Evolutionary conservation across 139 green algal genomes (phyloP), one percentile per base, ranked within the genome.

Genomic region (Coelastrella sp.): DNA sequence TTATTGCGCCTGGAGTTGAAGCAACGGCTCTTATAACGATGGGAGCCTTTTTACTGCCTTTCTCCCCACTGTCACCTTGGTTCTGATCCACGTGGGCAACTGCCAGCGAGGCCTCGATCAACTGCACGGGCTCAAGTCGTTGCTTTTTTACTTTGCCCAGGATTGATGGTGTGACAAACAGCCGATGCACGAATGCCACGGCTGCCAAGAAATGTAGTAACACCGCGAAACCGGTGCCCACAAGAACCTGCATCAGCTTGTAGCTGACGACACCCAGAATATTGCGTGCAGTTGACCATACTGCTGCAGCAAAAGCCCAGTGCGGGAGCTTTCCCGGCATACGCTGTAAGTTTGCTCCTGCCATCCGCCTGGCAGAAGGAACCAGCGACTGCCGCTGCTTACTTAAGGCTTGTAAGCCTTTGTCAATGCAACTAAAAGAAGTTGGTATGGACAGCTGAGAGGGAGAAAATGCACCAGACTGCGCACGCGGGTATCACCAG

Each of bases 1-100:
- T 30, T 7, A 59, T 48, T 77, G 72, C 27, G 13, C 38, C 43
- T 3, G 72, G 25, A 30, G 72, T 23, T 38, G 72, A 45, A 34
- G 72, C 68, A 37, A 77, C 38, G 27, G 68, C 72, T 27, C 43
- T 51, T 32, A 79, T 79, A 3, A 64, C 57, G 43, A 79, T 79
- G 5, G 72, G 63, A 3, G 72, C 17, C 45, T 43, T 7, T 7
- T 41, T 35, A 4, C 21, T 51, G 17, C 32, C 48, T 41, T 21
- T 43, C 13, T 45, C 13, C 3, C 4, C 43, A 8, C 57, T 15
- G 30, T 37, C 25, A 15, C 7, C 23, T 41, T 25, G 11, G 13
- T 32, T 27, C 72, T 0, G 8, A 27, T n/a, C 5, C 6, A 4
- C 68, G 23, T 45, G 32, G 27, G 30, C 1, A 13, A 48, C 41